Percentiles rank a stretch among this genome's conserved stretches.
phyloP scores from a whole-genome alignment of 2,329 filamentous ascomycete genomes.

The Colletotrichum falcatum region DNA sequence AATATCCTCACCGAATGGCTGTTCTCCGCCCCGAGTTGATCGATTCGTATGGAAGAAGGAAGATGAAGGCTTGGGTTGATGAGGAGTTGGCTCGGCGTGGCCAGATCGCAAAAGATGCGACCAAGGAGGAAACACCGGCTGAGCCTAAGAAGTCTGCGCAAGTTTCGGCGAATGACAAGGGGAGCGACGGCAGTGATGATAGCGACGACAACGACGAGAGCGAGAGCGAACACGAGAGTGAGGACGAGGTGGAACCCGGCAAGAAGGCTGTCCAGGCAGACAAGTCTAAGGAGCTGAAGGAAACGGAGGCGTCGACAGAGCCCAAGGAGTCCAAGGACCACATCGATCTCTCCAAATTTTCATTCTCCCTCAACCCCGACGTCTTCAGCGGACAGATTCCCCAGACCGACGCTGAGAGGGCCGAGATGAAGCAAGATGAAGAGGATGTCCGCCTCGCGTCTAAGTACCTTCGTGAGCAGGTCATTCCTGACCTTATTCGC shows the following conservation, averaged over 20 bases:
- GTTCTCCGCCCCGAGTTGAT: conserved; percentile 91
- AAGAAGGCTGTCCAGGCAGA: conserved; percentile 45
- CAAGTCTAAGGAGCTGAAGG: conserved; percentile 44
- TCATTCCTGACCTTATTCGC: conserved; percentile 86
- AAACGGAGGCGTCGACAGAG: conserved; percentile 47
- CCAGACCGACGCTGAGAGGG: conserved; percentile 91
- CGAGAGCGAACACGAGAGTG: conserved; percentile 50
- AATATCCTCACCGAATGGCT: conserved; percentile 96
- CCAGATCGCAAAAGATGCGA: conserved; percentile 53
- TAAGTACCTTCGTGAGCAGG: conserved; percentile 78
- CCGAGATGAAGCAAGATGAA: conserved; percentile 85
- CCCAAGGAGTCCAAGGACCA: conserved; percentile 64
- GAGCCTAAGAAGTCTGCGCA: conserved; percentile 47
- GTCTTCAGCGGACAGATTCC: conserved; percentile 93
- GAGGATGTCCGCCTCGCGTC: conserved; percentile 88
- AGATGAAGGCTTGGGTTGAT: conserved; percentile 90
- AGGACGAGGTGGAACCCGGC: conserved; percentile 52
- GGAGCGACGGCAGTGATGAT: conserved; percentile 46
- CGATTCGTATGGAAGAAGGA: conserved; percentile 84
- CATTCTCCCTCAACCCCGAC: conserved; percentile 92
- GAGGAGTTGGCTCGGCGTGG: conserved; percentile 77
- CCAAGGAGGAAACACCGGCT: conserved; percentile 47
- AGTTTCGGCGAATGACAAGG: conserved; percentile 40
- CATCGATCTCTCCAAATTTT: conserved; percentile 89
- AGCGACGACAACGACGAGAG: conserved; percentile 47